These are phyloP conservation scores for Hypomyces rosellus DNA, from an alignment of 2,329 filamentous ascomycete species.

Conservation along the genomic window DNA sequence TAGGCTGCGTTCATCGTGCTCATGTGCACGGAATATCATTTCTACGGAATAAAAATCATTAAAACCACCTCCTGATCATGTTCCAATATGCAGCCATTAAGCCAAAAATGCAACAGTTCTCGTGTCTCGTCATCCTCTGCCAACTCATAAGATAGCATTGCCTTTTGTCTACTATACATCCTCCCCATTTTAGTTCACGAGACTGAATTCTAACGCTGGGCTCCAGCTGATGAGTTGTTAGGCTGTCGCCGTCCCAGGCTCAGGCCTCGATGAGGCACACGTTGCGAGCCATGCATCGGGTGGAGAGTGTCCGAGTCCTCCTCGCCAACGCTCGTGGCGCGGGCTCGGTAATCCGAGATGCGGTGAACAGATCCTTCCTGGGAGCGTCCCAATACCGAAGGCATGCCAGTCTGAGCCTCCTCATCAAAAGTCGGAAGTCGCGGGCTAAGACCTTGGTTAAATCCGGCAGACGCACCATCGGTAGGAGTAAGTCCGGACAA, in stretches of 20 bases:
- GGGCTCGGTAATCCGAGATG: constrained; percentile 7
- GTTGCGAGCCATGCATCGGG: constrained; percentile 9
- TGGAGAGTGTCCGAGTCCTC: constrained; percentile 13
- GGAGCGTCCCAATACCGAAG: constrained; percentile 26
- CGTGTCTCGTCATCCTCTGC: constrained; percentile 10
- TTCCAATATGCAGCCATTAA: neutral
- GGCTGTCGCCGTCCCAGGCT: constrained; percentile 11
- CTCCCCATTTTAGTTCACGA: constrained; percentile 13
- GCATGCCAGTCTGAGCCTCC: constrained; percentile 34
- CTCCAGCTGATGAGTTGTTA: constrained; percentile 15
- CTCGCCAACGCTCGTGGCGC: constrained; percentile 10
- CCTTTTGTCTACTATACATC: neutral
- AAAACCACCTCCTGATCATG: neutral
- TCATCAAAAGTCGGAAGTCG: constrained; percentile 36
- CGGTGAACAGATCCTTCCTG: constrained; percentile 10
- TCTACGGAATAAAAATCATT: neutral
- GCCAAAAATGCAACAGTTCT: neutral
- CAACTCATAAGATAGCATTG: neutral
- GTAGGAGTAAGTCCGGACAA: constrained; percentile 29
- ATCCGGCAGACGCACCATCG: constrained; percentile 19
- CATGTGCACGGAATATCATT: neutral
- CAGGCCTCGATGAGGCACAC: constrained; percentile 9
- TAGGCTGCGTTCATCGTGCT: neutral
- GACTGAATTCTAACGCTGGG: constrained; percentile 18
- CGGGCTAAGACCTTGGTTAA: constrained; percentile 25